Percentiles rank a stretch among this genome's conserved stretches.
These are phyloP conservation scores for Ormosia emarginata DNA, from an alignment of 306 rosid genomes.

Conservation along the genomic window DNA sequence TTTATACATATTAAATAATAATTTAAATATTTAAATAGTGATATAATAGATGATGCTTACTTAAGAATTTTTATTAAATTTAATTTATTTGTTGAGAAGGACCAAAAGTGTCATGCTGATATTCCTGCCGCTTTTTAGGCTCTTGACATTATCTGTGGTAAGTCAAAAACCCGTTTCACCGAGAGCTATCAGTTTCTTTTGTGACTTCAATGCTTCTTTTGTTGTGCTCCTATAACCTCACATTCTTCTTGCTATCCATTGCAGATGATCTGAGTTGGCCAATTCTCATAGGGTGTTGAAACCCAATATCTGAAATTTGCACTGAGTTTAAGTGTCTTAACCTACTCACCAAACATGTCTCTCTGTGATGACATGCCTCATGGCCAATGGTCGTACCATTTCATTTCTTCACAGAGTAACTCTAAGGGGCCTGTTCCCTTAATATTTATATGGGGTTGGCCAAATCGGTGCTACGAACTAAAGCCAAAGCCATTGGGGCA, in stretches of 20 bases:
- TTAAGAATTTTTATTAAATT: no score
- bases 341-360: neutral
- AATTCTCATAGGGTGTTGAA: neutral
- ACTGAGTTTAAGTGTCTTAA: neutral
- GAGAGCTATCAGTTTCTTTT: neutral
- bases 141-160: neutral
- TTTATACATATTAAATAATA: no score
- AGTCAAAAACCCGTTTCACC: neutral
- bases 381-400: neutral
- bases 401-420: neutral
- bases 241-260: neutral
- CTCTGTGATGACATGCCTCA: neutral
- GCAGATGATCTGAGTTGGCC: neutral
- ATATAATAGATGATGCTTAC: no score
- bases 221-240: neutral
- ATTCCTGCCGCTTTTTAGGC: neutral
- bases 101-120: neutral
- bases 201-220: neutral
- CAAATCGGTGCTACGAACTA: neutral
- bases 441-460: neutral
- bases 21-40: no score
- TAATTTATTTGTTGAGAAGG: neutral
- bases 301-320: neutral
- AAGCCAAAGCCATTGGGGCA: neutral
- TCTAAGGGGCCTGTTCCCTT: neutral